Evolutionary conservation across 2,329 filamentous ascomycete species (phyloP), one percentile per base, ranked within the genome.

Genomic region (Blastomyces emzantsi): DNA sequence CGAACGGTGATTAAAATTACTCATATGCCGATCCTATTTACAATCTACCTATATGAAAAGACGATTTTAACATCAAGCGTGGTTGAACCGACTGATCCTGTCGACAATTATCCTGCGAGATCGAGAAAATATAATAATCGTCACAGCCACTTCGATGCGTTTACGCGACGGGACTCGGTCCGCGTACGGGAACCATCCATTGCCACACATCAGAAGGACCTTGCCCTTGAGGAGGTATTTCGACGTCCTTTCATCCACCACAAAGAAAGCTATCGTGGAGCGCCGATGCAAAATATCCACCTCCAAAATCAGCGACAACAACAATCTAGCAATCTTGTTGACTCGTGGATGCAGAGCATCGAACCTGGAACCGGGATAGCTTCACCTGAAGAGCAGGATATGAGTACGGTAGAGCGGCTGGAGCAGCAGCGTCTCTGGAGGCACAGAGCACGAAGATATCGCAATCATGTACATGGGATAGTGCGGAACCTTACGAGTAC

Each of bases 161-260:
- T 95, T 73, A 92, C 88, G 70, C 89, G 89, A 19, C 86, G 82
- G 65, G 72, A 86, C 63, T 71, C 72, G 9, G 71, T 73, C 45
- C 83, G 90, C 22, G 81, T 92, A 33, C 86, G 91, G 55, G 92
- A 96, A 73, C 92, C 92, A 65, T 97, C 92, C 0, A 86, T 96
- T 61, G 87, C 89, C 45, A 94, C 92, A 0, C 93, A 89, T 70
- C 90, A 93, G 69, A 96, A 97, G 71, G 92, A 97, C 69, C 87
- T 87, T 62, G 92, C 91, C 8, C 78, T 97, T 28, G 93, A 96
- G 68, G 92, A 97, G 72, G 91, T 97, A 0, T 97, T 97, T 73
- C 84, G 90, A 65, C 81, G 84, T 22, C 85, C 86, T 0, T 90
- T 89, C 36, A 74, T 73, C n/a, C 33, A 25, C 45, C 19, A 56